Evolutionary conservation across 768 basidiomycete species (phyloP), one percentile per base, ranked within the genome.

Genomic region (Megacollybia marginata): DNA sequence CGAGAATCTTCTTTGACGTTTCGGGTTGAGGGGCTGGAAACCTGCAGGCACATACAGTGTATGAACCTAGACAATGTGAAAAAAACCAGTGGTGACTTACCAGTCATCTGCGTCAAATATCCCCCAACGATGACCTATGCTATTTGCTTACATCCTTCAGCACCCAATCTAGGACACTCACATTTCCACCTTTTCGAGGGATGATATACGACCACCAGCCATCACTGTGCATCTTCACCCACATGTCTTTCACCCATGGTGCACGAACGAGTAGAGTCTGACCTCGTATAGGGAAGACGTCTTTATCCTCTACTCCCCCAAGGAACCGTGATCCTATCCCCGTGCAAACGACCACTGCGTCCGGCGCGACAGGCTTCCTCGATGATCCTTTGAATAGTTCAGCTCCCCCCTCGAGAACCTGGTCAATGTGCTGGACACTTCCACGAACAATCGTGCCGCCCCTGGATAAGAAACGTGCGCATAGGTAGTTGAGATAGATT

Each of bases 251-350:
- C 15, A 4, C 50, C 52, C 9, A 46, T 49, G 35, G 59, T 64
- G n/a, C 66, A 46, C 78, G 65, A 18, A 94, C 71, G 15, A 92
- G 62, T 9, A 93, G 81, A 0, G 88, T 85, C 66, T 95, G 93
- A 8, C 92, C 92, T 42, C 91, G 74, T 54, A 92, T 76, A 1
- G 92, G 90, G 60, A 79, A 81, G 19, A 92, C 68, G 19, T 68
- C 69, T 50, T 73, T 72, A 62, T 96, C 93, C 58, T 92, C 83
- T 2, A 94, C 80, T 5, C 92, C 92, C 11, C 87, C 78, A 40
- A 95, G 72, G 32, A 79, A 81, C 46, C 79, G 73, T 9, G 91
- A 81, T 4, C 85, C 86, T 18, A 93, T 63, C 0, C 90, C 90
- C 0, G 79, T 73, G 55, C 88, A 91, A 9, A 85, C 77, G 5